A percentile compares a stretch with the other conserved stretches of the same genome.
phyloP scores from a whole-genome alignment of 345 rosid species.

The Brassica carinata region DNA sequence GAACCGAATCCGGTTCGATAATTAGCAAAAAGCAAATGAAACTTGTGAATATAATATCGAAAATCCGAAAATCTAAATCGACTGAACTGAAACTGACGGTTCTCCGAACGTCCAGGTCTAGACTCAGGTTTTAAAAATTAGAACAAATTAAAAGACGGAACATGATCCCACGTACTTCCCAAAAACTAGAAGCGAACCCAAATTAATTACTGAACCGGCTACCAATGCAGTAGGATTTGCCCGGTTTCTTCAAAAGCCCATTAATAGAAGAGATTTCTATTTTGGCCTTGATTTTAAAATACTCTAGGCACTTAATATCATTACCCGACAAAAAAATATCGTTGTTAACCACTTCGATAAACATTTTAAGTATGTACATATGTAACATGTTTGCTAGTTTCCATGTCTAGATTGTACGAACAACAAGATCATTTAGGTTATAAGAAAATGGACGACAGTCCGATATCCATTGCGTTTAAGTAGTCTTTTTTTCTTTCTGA shows the following conservation, averaged over 20 bases:
- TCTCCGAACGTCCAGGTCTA: no score
- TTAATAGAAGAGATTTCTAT: neutral
- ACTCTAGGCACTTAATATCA: neutral
- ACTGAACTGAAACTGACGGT: no score
- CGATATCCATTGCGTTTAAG: neutral
- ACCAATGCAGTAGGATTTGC: neutral
- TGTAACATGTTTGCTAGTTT: neutral
- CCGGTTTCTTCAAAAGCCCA: neutral
- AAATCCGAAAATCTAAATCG: no score
- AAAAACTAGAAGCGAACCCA: neutral
- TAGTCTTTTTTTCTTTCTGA: no score
- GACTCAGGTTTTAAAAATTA: no score
- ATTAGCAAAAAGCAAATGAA: no score
- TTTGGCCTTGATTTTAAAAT: neutral
- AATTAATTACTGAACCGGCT: neutral
- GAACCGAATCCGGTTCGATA: no score
- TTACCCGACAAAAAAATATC: neutral
- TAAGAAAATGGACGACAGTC: neutral
- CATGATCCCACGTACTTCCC: neutral
- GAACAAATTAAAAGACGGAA: no score
- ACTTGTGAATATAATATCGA: no score
- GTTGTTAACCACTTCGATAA: neutral
- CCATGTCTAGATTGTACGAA: neutral
- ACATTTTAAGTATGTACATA: neutral
- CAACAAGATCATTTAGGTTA: neutral